phyloP scores from a whole-genome alignment of 2,329 filamentous ascomycete species.

The Monilinia aucupariae region DNA sequence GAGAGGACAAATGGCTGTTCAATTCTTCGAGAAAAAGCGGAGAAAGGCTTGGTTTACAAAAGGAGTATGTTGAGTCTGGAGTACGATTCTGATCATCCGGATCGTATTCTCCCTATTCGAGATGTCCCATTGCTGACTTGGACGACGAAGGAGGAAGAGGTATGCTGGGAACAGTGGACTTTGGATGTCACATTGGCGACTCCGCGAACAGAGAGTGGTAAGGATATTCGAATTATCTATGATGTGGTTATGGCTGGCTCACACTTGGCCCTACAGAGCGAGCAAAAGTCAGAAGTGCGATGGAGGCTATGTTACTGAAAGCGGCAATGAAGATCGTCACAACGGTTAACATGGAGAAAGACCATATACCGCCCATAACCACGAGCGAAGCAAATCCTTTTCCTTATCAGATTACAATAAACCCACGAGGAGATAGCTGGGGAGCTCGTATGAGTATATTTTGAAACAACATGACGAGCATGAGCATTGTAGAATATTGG shows the following conservation, averaged over 20 bases:
- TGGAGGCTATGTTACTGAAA: constrained; percentile 83
- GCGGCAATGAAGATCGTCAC: constrained; percentile 86
- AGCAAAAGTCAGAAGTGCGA: constrained; percentile 80
- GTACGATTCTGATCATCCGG: constrained; percentile 11
- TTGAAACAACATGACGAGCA: constrained; percentile 23
- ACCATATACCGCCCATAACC: constrained; percentile 95
- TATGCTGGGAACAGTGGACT: constrained; percentile 93
- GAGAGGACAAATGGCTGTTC: constrained; percentile 73
- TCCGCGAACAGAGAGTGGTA: constrained; percentile 82
- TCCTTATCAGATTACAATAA: constrained; percentile 86
- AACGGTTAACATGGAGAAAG: constrained; percentile 81
- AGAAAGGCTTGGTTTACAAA: constrained; percentile 75
- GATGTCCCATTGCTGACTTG: constrained; percentile 4
- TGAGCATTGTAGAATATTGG: constrained; percentile 17
- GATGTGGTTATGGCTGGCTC: constrained; percentile 14
- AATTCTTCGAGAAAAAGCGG: constrained; percentile 91
- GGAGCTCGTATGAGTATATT: constrained; percentile 68
- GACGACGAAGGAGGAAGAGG: constrained; percentile 15
- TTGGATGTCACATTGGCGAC: constrained; percentile 89
- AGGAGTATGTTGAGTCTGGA: constrained; percentile 50
- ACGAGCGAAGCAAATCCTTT: constrained; percentile 90
- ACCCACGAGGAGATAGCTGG: constrained; percentile 76
- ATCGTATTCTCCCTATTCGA: constrained; percentile 1
- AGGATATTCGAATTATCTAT: constrained; percentile 32
- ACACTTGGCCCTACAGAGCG: constrained; percentile 52